These are phyloP conservation scores for Crithidia acanthocephali DNA, from an alignment of 208 protist species.

Conservation along the genomic window DNA sequence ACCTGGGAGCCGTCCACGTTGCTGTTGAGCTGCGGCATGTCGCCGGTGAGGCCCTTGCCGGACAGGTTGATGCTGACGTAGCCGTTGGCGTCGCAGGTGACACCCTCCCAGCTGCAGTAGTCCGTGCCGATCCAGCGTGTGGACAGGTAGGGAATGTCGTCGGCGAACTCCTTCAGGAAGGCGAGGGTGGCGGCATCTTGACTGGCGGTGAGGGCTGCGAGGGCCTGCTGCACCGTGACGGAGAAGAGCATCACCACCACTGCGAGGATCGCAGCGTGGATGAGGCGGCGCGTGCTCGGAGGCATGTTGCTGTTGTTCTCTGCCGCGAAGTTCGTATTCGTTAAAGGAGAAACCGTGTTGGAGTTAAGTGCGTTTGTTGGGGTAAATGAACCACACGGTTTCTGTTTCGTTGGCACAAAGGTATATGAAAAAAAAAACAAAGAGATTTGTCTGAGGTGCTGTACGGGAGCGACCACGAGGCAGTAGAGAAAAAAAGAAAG, in stretches of 20 bases:
- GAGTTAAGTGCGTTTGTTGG: too few species aligned
- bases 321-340: too few species aligned
- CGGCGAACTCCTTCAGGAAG: conserved; percentile 2
- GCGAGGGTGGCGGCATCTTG: neutral
- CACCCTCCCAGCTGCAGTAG: conserved; percentile 13
- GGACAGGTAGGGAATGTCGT: neutral
- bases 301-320: too few species aligned
- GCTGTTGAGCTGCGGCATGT: too few species aligned
- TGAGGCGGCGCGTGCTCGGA: neutral
- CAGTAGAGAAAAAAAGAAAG: too few species aligned
- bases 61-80: conserved; percentile 18
- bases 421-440: too few species aligned
- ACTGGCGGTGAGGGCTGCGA: neutral
- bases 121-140: neutral
- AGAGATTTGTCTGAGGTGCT: too few species aligned
- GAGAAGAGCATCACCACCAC: conserved; percentile 8
- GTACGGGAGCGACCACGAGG: too few species aligned
- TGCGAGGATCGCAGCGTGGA: conserved; percentile 7
- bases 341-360: too few species aligned
- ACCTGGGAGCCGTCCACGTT: too few species aligned
- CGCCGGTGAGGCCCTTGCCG: conserved; percentile 15
- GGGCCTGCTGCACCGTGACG: neutral
- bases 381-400: too few species aligned
- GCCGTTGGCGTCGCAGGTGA: conserved; percentile 17
- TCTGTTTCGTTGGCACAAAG: too few species aligned